phyloP scores from a whole-genome alignment of 768 basidiomycete genomes.

The Gymnopilus junonius region DNA sequence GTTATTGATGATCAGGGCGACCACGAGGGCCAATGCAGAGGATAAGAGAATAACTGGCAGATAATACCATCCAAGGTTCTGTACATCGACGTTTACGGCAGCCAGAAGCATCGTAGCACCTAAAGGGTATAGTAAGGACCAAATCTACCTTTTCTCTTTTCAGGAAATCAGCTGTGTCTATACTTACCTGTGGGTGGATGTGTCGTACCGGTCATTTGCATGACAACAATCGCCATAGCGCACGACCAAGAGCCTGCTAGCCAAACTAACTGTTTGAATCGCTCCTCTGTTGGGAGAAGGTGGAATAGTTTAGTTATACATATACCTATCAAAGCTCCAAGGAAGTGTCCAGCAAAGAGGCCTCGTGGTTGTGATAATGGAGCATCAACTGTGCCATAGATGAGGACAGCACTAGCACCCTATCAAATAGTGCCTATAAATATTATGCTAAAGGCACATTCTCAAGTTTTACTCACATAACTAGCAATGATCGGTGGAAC shows the following conservation, averaged over 20 bases:
- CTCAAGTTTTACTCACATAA: constrained; percentile 40
- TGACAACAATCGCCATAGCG: constrained; percentile 44
- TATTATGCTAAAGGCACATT: too few relatives aligned
- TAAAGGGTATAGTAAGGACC: constrained; percentile 10
- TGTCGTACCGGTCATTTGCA: constrained; percentile 56
- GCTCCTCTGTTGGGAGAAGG: constrained; percentile 45
- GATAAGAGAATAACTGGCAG: constrained; percentile 56
- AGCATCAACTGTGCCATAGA: constrained; percentile 59
- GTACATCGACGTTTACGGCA: constrained; percentile 43
- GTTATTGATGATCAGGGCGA: constrained; percentile 54
- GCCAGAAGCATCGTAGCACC: constrained; percentile 60
- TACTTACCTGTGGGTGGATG: constrained; percentile 58
- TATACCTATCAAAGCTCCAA: constrained; percentile 51
- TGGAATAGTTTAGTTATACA: constrained; percentile 56
- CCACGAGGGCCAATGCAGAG: constrained; percentile 44
- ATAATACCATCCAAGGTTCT: constrained; percentile 50
- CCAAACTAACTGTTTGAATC: constrained; percentile 50
- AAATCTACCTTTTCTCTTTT: neutral
- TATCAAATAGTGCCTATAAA: constrained; percentile 20
- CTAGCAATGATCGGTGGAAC: constrained; percentile 53
- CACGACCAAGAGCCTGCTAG: constrained; percentile 50
- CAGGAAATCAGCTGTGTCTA: neutral
- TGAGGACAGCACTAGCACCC: constrained; percentile 60
- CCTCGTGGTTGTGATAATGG: constrained; percentile 58
- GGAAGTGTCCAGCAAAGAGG: constrained; percentile 54